These are phyloP conservation scores for Suhomyces maxii DNA, from an alignment of 1,139 yeast species.

Conservation along the genomic window DNA sequence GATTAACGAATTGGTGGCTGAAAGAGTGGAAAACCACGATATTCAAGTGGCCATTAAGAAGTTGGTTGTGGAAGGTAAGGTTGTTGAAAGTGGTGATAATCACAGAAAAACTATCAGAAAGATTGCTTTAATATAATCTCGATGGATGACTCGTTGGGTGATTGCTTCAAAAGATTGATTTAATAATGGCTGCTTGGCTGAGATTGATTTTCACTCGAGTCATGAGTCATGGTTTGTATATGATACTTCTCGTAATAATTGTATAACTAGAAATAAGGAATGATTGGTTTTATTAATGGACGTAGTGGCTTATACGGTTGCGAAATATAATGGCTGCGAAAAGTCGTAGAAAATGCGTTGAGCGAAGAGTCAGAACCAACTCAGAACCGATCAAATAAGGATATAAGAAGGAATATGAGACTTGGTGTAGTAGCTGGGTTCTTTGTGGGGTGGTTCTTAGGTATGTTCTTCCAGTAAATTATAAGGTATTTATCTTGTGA, in stretches of 20 bases:
- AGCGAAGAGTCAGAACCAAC: too few species aligned
- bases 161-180: too few species aligned
- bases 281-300: neutral
- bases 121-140: constrained; percentile 27
- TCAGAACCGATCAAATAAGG: too few species aligned
- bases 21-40: constrained; percentile 69
- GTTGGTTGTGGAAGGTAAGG: constrained; percentile 72
- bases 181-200: neutral
- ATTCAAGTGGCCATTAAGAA: constrained; percentile 67
- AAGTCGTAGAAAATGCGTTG: too few species aligned
- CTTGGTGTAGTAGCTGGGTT: too few species aligned
- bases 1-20: constrained; percentile 69
- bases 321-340: too few species aligned
- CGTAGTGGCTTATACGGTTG: too few species aligned
- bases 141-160: neutral
- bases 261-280: neutral
- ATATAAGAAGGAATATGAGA: too few species aligned
- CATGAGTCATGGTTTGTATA: neutral
- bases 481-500: too few species aligned
- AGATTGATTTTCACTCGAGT: neutral
- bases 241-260: neutral
- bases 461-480: too few species aligned
- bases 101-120: constrained; percentile 65
- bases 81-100: constrained; percentile 73
- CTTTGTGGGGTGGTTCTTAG: too few species aligned